These are phyloP conservation scores for Alternaria longipes DNA, from an alignment of 2,329 filamentous ascomycete species.

Conservation along the genomic window DNA sequence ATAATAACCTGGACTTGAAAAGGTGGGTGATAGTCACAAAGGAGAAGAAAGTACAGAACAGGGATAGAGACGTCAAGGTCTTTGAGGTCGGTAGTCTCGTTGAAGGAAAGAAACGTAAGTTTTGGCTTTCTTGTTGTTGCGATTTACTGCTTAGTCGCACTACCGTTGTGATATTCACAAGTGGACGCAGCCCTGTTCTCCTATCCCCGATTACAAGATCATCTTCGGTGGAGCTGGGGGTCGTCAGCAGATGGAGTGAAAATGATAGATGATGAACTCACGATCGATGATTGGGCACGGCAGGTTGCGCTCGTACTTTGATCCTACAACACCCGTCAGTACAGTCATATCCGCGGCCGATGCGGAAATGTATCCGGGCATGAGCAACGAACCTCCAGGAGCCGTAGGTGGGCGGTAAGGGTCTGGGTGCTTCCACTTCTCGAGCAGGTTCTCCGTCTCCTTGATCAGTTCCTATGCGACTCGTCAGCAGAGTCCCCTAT, in stretches of 20 bases:
- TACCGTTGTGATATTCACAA: constrained; percentile 23
- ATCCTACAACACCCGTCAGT: constrained; percentile 66
- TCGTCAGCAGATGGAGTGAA: constrained; percentile 24
- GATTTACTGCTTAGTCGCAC: constrained; percentile 12
- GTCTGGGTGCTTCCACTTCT: constrained; percentile 98
- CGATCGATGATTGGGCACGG: constrained; percentile 80
- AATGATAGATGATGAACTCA: constrained; percentile 61
- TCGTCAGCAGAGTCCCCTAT: constrained; percentile 28
- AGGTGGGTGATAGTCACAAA: background rate
- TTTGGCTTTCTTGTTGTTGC: constrained; percentile 13
- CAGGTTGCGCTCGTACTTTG: constrained; percentile 95
- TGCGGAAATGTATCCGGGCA: constrained; percentile 31
- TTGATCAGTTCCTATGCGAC: constrained; percentile 75
- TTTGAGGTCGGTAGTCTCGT: background rate
- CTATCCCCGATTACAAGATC: constrained; percentile 38
- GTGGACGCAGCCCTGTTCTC: constrained; percentile 14
- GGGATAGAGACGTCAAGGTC: background rate
- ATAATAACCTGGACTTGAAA: background rate
- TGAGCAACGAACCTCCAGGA: constrained; percentile 76
- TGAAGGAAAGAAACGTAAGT: background rate
- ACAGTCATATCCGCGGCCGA: constrained; percentile 32
- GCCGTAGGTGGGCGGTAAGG: constrained; percentile 89
- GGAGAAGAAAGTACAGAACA: background rate
- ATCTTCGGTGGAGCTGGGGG: constrained; percentile 48
- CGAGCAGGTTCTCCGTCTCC: constrained; percentile 86